Conservation (phyloP, 23 red algal species). For the Gracilaria domingensis region DNA sequence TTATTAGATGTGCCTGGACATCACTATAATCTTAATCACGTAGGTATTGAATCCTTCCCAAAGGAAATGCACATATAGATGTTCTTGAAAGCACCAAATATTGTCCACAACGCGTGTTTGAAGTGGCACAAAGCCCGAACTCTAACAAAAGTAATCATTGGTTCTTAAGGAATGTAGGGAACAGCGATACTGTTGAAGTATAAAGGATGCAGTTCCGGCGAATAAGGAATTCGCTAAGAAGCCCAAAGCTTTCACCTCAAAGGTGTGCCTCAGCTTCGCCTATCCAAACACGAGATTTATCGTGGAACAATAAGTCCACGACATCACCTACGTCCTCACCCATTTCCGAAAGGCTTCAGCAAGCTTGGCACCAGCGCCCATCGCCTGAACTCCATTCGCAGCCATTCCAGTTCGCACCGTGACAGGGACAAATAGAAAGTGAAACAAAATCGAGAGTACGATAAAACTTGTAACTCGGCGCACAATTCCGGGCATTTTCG, state of each 20-base stretch:
- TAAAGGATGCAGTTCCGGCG: background rate
- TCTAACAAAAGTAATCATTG: background rate
- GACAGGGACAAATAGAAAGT: slow-evolving; percentile 36
- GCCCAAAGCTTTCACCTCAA: no score
- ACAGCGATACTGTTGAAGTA: background rate
- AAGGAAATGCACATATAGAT: background rate
- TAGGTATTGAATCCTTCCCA: background rate
- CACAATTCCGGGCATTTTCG: background rate
- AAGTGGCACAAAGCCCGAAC: background rate
- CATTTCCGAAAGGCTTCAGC: background rate
- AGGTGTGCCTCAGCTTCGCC: no score
- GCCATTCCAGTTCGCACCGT: slow-evolving; percentile 54
- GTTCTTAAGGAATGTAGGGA: background rate
- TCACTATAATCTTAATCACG: background rate
- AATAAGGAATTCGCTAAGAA: no score
- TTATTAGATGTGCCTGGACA: background rate
- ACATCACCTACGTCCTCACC: background rate
- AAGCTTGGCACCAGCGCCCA: slow-evolving; percentile 42
- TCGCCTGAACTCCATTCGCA: slow-evolving; percentile 22
- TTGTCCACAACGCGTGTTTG: background rate
- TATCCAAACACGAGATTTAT: no score
- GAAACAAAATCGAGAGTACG: slow-evolving; percentile 40
- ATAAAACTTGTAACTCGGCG: background rate
- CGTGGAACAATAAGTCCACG: background rate
- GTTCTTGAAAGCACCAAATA: background rate